Base-by-base conservation (phyloP, 768 basidiomycete genomes). In the Boletales sp. region DNA sequence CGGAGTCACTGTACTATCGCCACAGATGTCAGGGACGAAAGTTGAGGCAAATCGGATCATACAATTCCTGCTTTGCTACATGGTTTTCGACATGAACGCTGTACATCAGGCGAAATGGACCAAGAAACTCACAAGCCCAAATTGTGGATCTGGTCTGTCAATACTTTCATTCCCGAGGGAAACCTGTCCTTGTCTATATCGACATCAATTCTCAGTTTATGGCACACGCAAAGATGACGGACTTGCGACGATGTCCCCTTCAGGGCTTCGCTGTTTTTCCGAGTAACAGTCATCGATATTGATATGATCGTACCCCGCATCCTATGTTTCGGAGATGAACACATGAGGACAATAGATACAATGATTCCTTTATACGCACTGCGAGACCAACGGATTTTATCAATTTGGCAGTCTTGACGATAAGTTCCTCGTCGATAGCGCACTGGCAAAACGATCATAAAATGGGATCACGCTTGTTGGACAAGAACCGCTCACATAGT, bases 211-310 rank as follows among this genome's bases (percentile, higher is more conserved):
- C 39, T 30, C 13, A 18, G 8, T 34, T 43, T 3, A 27, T n/a
- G 27, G 10, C 11, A 29, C 4, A 43, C 9, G 8, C 8, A 19
- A 7, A 34, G 31, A 43, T 40, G 34, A 43, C 58, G 24, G 43
- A 81, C 83, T 73, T 30, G 78, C 80, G 43, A 82, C 72, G n/a
- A 86, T 78, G 55, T 81, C 71, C 2, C 83, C 83, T 9, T 59
- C 52, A 5, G 69, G 55, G 49, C 65, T 80, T 34, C 83, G 73
- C 40, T 78, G 59, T 56, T 77, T 83, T 64, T 81, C 77, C 2
- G 83, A 76, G 54, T 82, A 86, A 54, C 83, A 86, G 50, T 85
- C 83, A 48, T 86, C 83, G 24, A 86, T 60, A 48, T 82, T 84
- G 50, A 85, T 67, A 54, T 80, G 72, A 47, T 73, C 68, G 57